Percentiles rank a stretch among this genome's conserved stretches.
These are phyloP conservation scores for Leccinum pellstonianum DNA, from an alignment of 768 basidiomycete species.

Conservation along the genomic window DNA sequence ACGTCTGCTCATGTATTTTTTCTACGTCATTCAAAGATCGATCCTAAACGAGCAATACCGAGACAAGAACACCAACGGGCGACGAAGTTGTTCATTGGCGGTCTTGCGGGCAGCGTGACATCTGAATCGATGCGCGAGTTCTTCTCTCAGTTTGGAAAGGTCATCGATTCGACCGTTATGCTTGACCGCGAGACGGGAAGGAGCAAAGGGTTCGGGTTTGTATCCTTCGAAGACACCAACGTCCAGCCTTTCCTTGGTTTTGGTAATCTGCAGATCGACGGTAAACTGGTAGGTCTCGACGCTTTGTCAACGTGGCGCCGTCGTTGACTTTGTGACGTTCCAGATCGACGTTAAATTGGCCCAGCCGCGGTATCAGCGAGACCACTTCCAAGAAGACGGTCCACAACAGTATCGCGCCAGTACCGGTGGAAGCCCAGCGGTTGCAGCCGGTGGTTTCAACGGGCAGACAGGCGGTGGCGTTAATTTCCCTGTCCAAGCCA, in stretches of 20 bases:
- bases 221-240: constrained; percentile 91
- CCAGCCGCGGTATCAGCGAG: constrained; percentile 83
- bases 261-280: constrained; percentile 89
- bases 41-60: constrained; percentile 98
- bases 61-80: constrained; percentile 92
- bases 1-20: constrained; percentile 20
- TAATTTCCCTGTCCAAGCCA: constrained; percentile 36
- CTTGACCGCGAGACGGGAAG: constrained; percentile 92
- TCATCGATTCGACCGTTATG: constrained; percentile 99
- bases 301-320: background rate
- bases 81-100: constrained; percentile 95
- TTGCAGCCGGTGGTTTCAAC: constrained; percentile 26
- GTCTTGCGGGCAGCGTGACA: constrained; percentile 87
- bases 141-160: constrained; percentile 92
- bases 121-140: constrained; percentile 92
- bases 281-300: constrained; percentile 72
- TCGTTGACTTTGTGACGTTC: constrained; percentile 1
- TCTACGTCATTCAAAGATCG: constrained; percentile 62
- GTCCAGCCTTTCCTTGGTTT: constrained; percentile 87
- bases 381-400: constrained; percentile 54
- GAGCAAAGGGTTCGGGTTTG: constrained; percentile 97
- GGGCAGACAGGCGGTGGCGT: constrained; percentile 34
- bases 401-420: constrained; percentile 21
- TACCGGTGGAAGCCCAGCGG: constrained; percentile 13
- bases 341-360: constrained; percentile 98